These are phyloP conservation scores for Candolleomyces eurysporus DNA, from an alignment of 768 basidiomycete species.

Conservation along the genomic window DNA sequence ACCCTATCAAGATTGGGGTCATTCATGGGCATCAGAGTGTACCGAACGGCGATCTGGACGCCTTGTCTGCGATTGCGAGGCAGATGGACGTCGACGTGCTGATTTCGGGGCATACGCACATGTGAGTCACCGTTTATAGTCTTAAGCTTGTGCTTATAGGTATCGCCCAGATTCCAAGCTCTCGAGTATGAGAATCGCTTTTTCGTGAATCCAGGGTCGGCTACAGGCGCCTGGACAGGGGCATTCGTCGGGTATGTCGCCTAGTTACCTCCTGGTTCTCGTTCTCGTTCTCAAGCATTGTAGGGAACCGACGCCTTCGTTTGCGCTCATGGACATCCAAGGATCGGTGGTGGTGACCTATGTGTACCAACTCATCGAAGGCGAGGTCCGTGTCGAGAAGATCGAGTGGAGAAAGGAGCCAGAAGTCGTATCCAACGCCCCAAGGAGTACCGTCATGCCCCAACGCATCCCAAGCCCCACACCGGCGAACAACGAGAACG, in stretches of 20 bases:
- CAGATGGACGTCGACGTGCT: conserved; percentile 99
- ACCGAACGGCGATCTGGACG: conserved; percentile 89
- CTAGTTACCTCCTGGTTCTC: not conserved
- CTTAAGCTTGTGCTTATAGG: not conserved
- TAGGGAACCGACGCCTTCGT: conserved; percentile 89
- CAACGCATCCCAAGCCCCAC: conserved; percentile 30
- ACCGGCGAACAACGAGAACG: not conserved
- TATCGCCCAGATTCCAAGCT: conserved; percentile 75
- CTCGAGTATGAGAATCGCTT: conserved; percentile 89
- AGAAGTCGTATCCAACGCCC: conserved; percentile 32
- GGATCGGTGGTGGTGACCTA: conserved; percentile 96
- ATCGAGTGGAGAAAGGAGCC: conserved; percentile 77
- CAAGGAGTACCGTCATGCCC: conserved; percentile 45
- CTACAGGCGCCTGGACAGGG: conserved; percentile 93
- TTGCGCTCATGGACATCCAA: conserved; percentile 97
- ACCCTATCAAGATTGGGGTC: conserved; percentile 87
- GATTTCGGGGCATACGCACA: conserved; percentile 91
- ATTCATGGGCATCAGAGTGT: conserved; percentile 94
- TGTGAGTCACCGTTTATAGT: conserved; percentile 47
- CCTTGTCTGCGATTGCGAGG: conserved; percentile 82
- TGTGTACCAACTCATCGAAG: conserved; percentile 92
- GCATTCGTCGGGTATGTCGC: conserved; percentile 57
- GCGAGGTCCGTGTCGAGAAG: conserved; percentile 92
- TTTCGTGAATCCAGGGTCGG: conserved; percentile 95
- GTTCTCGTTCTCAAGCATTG: conserved; percentile 11